phyloP scores from a whole-genome alignment of 257 asterid genomes.

The Nicotiana paniculata region DNA sequence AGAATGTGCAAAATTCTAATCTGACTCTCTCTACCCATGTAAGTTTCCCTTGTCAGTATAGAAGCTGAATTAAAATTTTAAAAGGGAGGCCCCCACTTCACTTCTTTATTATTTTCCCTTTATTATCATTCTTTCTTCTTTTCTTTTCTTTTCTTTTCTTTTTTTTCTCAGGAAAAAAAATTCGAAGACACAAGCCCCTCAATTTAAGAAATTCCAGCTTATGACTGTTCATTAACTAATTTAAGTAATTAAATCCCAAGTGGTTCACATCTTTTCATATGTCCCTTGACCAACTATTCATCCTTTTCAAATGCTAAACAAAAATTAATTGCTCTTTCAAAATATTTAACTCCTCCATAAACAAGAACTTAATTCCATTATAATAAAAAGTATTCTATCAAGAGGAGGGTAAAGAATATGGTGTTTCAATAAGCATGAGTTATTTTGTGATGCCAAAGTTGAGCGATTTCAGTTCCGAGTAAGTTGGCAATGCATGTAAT shows the following conservation, averaged over 20 bases:
- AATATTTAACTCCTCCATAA: not conserved
- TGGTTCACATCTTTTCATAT: conserved; percentile 34
- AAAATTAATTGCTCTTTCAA: not conserved
- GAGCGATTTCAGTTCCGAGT: not conserved
- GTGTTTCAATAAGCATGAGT: not conserved
- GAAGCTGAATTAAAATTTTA: not conserved
- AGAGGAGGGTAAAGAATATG: not conserved
- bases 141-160: too few species aligned
- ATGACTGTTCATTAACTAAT: not conserved
- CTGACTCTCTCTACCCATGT: conserved; percentile 26
- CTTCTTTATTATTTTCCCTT: not conserved
- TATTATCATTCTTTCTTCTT: not conserved
- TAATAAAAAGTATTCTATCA: not conserved
- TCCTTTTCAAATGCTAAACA: conserved; percentile 14
- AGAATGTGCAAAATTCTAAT: conserved; percentile 63
- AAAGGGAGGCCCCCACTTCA: conserved; percentile 2
- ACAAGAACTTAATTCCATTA: not conserved
- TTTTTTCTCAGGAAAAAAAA: not conserved
- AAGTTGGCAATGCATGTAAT: not conserved
- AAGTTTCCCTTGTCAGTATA: conserved; percentile 28
- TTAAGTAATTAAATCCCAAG: not conserved
- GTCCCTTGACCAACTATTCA: conserved; percentile 30
- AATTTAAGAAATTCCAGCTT: not conserved
- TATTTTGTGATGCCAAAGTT: not conserved
- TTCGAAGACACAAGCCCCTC: not conserved